Conservation (phyloP, 768 basidiomycete genomes). For the Hericium alpestre region DNA sequence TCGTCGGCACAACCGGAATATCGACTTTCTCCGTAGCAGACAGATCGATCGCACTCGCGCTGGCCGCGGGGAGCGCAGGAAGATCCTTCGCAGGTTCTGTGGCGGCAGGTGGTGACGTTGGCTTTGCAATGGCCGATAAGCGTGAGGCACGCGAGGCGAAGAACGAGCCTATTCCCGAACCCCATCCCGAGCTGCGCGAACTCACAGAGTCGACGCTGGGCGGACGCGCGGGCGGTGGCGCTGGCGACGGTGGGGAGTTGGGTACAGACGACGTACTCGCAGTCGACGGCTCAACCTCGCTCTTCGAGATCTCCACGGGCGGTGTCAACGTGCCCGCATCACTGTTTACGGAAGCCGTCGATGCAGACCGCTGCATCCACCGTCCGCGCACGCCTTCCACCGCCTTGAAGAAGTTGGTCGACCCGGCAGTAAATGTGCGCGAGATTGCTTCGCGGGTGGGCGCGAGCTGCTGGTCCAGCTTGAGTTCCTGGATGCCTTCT, state of each 20-base stretch:
- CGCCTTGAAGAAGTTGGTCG: conserved; percentile 77
- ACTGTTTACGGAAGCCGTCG: conserved; percentile 9
- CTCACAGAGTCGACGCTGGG: conserved; percentile 4
- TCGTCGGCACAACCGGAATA: not conserved
- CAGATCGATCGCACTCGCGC: not conserved
- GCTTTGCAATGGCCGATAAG: not conserved
- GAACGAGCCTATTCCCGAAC: conserved; percentile 12
- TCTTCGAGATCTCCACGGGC: conserved; percentile 20
- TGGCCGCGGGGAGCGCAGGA: not conserved
- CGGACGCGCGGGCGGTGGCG: not conserved
- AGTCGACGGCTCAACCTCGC: conserved; percentile 15
- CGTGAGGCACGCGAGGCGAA: conserved; percentile 8
- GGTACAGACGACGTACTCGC: not conserved
- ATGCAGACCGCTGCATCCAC: conserved; percentile 38
- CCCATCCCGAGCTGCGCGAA: conserved; percentile 3
- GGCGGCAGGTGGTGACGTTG: conserved; percentile 2
- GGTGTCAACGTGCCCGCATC: conserved; percentile 8
- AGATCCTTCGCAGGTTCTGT: not conserved
- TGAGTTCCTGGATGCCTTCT: conserved; percentile 91
- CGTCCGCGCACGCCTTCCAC: conserved; percentile 80
- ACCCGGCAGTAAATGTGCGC: conserved; percentile 61
- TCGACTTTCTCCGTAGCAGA: not conserved
- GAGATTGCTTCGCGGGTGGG: conserved; percentile 86
- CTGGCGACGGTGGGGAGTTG: conserved; percentile 8
- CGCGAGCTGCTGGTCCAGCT: conserved; percentile 86